Evolutionary conservation across 768 basidiomycete species (phyloP).

Genomic region (Mycena kentingensis): DNA sequence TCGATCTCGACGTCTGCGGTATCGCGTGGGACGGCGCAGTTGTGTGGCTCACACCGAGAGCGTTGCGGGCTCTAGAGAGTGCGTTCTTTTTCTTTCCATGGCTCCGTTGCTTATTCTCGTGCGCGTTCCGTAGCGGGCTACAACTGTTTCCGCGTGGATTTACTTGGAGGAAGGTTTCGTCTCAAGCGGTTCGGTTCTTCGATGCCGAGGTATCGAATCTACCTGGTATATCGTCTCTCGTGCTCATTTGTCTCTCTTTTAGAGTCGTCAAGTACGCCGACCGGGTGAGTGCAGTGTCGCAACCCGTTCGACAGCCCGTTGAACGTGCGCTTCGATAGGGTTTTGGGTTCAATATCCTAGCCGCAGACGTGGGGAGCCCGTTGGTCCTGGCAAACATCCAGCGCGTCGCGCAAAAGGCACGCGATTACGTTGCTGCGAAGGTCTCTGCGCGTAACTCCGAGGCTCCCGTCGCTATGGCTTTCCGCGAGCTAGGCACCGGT

Average conservation of each 20-base stretch:
- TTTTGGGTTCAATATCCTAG: too few relatives aligned
- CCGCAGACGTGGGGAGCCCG: background rate
- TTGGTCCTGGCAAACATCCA: background rate
- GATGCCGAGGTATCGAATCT: background rate
- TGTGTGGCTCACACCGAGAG: constrained; percentile 14
- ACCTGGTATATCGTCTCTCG: too few relatives aligned
- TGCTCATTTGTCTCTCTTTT: background rate
- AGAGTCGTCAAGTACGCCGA: constrained; percentile 16
- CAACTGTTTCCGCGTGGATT: constrained; percentile 9
- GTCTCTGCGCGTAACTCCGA: constrained; percentile 4
- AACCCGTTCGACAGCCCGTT: background rate
- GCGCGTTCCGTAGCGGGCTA: constrained; percentile 6
- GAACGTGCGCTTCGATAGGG: too few relatives aligned
- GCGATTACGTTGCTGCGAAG: too few relatives aligned
- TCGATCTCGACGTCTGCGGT: constrained; percentile 16
- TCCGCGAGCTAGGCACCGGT: background rate
- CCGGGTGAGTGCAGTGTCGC: constrained; percentile 1
- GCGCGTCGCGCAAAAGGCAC: constrained; percentile 8
- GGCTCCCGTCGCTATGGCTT: background rate
- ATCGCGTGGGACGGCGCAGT: constrained; percentile 14
- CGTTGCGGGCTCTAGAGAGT: constrained; percentile 16
- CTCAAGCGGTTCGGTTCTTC: constrained; percentile 3
- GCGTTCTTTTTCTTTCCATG: background rate
- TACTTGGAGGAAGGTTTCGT: constrained; percentile 6
- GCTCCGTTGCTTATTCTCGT: background rate